Percentiles rank a stretch among this genome's conserved stretches.
phyloP scores from a whole-genome alignment of 2,329 filamentous ascomycete species.

The Phoma herbarum region DNA sequence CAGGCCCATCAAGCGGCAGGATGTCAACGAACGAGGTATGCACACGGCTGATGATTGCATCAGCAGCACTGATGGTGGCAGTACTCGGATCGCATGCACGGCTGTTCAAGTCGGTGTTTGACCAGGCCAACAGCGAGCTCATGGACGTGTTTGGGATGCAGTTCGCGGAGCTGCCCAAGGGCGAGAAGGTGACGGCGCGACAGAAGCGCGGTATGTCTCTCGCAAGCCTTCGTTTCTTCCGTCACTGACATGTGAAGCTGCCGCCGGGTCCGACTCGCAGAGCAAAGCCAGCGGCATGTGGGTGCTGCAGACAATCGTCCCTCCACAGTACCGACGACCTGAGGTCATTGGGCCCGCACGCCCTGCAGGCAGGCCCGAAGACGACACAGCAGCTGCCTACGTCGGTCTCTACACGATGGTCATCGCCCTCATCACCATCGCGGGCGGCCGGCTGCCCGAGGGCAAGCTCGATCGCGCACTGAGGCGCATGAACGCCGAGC shows the following conservation, averaged over 20 bases:
- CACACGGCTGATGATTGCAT: background rate
- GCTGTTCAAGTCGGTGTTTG: conserved; percentile 80
- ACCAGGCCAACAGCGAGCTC: conserved; percentile 76
- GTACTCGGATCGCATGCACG: conserved; percentile 75
- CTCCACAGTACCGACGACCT: conserved; percentile 69
- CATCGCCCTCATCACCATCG: conserved; percentile 77
- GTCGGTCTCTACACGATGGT: conserved; percentile 81
- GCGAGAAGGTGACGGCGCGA: conserved; percentile 81
- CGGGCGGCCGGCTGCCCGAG: conserved; percentile 76
- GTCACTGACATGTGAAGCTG: conserved; percentile 51
- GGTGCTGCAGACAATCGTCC: conserved; percentile 78
- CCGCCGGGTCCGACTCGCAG: conserved; percentile 62
- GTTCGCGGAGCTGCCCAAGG: conserved; percentile 80
- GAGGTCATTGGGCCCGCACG: conserved; percentile 73
- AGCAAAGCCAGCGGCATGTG: conserved; percentile 71
- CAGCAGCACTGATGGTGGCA: conserved; percentile 24
- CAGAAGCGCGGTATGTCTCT: conserved; percentile 73
- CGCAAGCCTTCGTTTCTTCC: background rate
- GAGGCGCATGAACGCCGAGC: conserved; percentile 75
- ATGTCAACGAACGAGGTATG: conserved; percentile 63
- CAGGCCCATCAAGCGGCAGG: conserved; percentile 64
- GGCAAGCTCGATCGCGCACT: conserved; percentile 81
- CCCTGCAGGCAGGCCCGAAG: conserved; percentile 56
- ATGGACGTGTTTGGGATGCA: conserved; percentile 87
- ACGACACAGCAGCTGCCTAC: conserved; percentile 78